Conservation (phyloP, 306 rosid species). For the Aeschynomene evenia region DNA sequence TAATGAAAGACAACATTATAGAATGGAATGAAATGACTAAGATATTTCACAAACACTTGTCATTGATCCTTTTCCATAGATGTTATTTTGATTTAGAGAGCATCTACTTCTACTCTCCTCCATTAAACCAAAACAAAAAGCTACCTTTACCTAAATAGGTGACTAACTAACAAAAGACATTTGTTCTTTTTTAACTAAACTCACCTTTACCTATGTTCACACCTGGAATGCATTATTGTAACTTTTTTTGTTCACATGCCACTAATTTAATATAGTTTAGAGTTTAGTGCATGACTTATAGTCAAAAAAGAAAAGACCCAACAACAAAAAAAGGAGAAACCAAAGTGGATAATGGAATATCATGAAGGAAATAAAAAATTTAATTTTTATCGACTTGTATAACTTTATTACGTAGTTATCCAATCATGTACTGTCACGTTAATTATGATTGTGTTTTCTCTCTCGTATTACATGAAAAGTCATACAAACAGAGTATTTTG, state of each 20-base stretch:
- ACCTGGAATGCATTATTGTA: neutral
- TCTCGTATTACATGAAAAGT: too few relatives aligned
- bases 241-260: neutral
- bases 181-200: neutral
- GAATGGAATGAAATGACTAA: too few relatives aligned
- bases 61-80: neutral
- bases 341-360: neutral
- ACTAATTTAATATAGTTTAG: neutral
- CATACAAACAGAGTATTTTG: too few relatives aligned
- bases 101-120: neutral
- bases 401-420: too few relatives aligned
- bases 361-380: too few relatives aligned
- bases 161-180: neutral
- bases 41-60: neutral
- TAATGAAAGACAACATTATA: too few relatives aligned
- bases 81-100: neutral
- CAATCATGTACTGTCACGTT: too few relatives aligned
- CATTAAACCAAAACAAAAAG: neutral
- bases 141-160: neutral
- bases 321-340: neutral
- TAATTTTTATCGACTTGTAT: too few relatives aligned
- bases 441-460: too few relatives aligned
- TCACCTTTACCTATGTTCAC: neutral
- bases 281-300: neutral
- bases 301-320: neutral